phyloP scores from a whole-genome alignment of 2,329 filamentous ascomycete species.

The Colletotrichum sidae region DNA sequence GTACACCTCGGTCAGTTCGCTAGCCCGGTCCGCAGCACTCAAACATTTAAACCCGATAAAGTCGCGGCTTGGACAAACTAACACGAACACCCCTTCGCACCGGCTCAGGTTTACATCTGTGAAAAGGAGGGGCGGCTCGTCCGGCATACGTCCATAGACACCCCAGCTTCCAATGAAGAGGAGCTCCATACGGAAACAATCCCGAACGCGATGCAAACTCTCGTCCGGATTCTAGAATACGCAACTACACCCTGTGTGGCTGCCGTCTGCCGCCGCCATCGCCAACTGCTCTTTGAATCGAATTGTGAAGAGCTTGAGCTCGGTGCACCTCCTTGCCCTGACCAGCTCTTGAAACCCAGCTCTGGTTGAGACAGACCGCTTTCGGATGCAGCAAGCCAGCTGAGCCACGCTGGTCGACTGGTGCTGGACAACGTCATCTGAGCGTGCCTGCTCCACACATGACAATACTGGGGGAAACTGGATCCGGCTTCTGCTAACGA shows the following conservation, averaged over 20 bases:
- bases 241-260: not conserved
- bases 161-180: slow-evolving; percentile 1
- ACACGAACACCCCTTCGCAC: not conserved
- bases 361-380: slow-evolving; percentile 20
- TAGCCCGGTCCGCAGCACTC: slow-evolving; percentile 13
- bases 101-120: slow-evolving; percentile 2
- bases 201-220: slow-evolving; percentile 27
- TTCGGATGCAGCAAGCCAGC: slow-evolving; percentile 26
- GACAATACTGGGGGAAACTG: slow-evolving; percentile 28
- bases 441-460: slow-evolving; percentile 25
- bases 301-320: slow-evolving; percentile 6
- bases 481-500: slow-evolving; percentile 5
- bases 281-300: not conserved
- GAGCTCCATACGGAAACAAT: slow-evolving; percentile 28
- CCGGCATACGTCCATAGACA: slow-evolving; percentile 24
- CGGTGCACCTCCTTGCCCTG: slow-evolving; percentile 16
- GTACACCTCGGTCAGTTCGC: slow-evolving; percentile 26
- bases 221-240: not conserved
- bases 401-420: slow-evolving; percentile 29
- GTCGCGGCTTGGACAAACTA: too few relatives aligned
- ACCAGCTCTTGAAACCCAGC: slow-evolving; percentile 33
- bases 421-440: slow-evolving; percentile 27
- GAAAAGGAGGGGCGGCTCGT: slow-evolving; percentile 31
- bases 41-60: too few relatives aligned
- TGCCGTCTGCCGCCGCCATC: slow-evolving; percentile 1